phyloP scores from a whole-genome alignment of 1,284 basidiomycete species.

The Porodaedalea pini region DNA sequence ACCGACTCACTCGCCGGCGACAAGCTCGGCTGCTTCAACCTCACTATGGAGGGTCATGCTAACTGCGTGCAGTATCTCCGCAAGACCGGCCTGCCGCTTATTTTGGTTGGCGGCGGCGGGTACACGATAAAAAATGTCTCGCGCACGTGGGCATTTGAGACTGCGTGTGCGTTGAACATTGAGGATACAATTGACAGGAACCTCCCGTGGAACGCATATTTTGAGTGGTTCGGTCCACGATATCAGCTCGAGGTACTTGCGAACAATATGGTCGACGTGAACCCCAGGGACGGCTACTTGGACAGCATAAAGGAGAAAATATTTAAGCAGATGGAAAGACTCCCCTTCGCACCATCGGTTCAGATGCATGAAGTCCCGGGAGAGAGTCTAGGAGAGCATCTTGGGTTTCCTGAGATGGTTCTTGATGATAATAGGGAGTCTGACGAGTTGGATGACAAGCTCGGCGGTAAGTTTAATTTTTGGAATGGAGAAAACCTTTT shows the following conservation, averaged over 20 bases:
- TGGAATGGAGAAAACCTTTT: not conserved
- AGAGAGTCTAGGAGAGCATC: constrained; percentile 61
- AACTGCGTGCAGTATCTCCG: constrained; percentile 88
- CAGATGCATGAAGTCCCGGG: constrained; percentile 82
- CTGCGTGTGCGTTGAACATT: constrained; percentile 86
- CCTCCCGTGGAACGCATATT: constrained; percentile 93
- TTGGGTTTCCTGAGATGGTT: constrained; percentile 43
- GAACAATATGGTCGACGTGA: constrained; percentile 95
- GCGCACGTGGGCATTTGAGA: constrained; percentile 95
- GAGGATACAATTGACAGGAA: constrained; percentile 76
- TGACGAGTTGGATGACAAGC: constrained; percentile 60
- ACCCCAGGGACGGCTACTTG: constrained; percentile 77
- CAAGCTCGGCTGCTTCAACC: constrained; percentile 94
- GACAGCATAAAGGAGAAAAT: constrained; percentile 77
- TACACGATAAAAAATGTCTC: constrained; percentile 98
- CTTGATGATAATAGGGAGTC: constrained; percentile 41
- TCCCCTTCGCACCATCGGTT: constrained; percentile 84
- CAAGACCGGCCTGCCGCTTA: constrained; percentile 81
- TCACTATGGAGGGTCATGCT: constrained; percentile 93
- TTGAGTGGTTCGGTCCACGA: constrained; percentile 97
- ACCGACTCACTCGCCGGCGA: constrained; percentile 95
- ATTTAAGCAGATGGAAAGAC: constrained; percentile 73
- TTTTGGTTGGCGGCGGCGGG: constrained; percentile 92
- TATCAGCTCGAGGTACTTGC: constrained; percentile 89
- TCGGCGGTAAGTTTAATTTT: constrained; percentile 54